These are phyloP conservation scores for Myxozyma udenii DNA, from an alignment of 805 yeast species.

Conservation along the genomic window DNA sequence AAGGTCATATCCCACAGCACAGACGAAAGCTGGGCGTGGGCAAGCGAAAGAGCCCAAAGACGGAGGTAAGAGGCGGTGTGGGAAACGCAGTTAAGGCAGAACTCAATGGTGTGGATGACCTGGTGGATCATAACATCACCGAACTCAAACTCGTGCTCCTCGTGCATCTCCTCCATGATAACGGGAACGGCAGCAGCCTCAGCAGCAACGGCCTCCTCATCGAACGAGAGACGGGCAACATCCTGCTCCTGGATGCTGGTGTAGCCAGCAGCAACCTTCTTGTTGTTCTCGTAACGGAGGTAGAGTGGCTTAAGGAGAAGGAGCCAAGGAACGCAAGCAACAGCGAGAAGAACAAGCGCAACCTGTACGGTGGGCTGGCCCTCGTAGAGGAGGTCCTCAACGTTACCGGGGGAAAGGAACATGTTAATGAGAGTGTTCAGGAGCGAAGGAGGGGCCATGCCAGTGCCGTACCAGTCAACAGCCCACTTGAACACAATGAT, in stretches of 20 bases:
- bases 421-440: conserved; percentile 91
- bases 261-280: conserved; percentile 52
- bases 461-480: conserved; percentile 80
- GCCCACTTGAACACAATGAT: conserved; percentile 92
- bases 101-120: conserved; percentile 95
- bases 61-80: conserved; percentile 97
- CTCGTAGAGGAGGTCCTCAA: conserved; percentile 73
- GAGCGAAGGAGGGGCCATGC: conserved; percentile 83
- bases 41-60: conserved; percentile 94
- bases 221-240: conserved; percentile 36
- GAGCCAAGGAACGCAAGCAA: conserved; percentile 90
- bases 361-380: conserved; percentile 81
- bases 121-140: conserved; percentile 97
- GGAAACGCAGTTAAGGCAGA: conserved; percentile 95
- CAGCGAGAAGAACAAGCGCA: conserved; percentile 67
- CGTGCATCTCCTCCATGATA: conserved; percentile 45
- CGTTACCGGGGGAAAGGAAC: conserved; percentile 89
- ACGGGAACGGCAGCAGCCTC: conserved; percentile 36
- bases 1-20: conserved; percentile 97
- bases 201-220: conserved; percentile 39
- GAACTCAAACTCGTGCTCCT: conserved; percentile 61
- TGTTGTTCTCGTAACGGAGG: conserved; percentile 55
- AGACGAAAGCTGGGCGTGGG: conserved; percentile 93
- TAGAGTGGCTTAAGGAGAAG: conserved; percentile 78
- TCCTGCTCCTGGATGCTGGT: conserved; percentile 47